Conservation (phyloP, 768 basidiomycete species). For the Podaxis sp. region DNA sequence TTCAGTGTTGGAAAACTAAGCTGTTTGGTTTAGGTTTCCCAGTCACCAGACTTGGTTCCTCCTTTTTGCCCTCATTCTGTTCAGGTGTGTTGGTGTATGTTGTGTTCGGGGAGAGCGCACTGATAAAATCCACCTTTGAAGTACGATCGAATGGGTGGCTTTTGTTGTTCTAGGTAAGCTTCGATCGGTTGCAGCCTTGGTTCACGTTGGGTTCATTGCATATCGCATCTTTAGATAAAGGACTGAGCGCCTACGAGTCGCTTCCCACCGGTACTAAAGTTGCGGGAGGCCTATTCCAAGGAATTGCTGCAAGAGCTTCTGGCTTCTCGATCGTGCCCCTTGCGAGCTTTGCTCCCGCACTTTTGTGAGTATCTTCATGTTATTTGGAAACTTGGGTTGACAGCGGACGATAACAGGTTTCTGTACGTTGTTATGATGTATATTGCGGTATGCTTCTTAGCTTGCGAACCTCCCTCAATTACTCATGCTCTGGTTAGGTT, state of each 20-base stretch:
- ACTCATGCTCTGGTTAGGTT: constrained; percentile 27
- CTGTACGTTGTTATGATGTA: constrained; percentile 82
- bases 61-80: constrained; percentile 47
- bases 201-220: neutral
- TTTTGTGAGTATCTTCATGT: constrained; percentile 48
- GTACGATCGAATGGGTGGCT: constrained; percentile 64
- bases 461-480: neutral
- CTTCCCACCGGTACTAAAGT: constrained; percentile 38
- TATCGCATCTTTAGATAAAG: constrained; percentile 32
- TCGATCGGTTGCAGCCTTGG: neutral
- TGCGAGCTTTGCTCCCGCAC: constrained; percentile 58
- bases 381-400: neutral
- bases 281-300: constrained; percentile 53
- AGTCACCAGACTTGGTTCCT: constrained; percentile 79
- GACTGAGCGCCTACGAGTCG: constrained; percentile 36
- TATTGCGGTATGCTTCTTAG: constrained; percentile 44
- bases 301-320: constrained; percentile 51
- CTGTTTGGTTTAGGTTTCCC: constrained; percentile 45
- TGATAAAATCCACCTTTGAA: constrained; percentile 21
- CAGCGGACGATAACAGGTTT: constrained; percentile 38
- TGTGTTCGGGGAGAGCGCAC: neutral
- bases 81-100: constrained; percentile 44
- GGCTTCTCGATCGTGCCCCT: constrained; percentile 51
- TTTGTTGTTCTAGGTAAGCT: constrained; percentile 60
- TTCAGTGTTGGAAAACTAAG: neutral